phyloP scores from a whole-genome alignment of 2,329 filamentous ascomycete genomes.

The Zymoseptoria crescenta region DNA sequence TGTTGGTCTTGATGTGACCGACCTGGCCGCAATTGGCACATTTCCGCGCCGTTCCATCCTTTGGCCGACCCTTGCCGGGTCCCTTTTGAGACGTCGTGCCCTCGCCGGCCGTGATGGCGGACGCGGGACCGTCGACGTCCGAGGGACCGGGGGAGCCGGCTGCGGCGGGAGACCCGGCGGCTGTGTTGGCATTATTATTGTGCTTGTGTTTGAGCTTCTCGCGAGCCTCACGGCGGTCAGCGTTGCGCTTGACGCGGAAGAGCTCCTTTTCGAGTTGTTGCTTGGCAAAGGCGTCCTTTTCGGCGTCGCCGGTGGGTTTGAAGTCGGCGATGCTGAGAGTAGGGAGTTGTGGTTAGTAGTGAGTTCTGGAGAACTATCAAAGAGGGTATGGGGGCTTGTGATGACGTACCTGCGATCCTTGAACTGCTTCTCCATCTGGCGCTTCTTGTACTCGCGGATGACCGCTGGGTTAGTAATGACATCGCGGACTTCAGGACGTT shows the following conservation, averaged over 20 bases:
- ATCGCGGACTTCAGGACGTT: slow-evolving; percentile 16
- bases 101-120: slow-evolving; percentile 14
- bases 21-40: slow-evolving; percentile 96
- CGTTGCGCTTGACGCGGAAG: slow-evolving; percentile 79
- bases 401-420: slow-evolving; percentile 57
- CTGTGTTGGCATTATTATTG: slow-evolving; percentile 34
- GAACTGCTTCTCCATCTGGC: slow-evolving; percentile 62
- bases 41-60: slow-evolving; percentile 67
- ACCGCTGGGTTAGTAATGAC: slow-evolving; percentile 61
- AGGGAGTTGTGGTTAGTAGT: neutral
- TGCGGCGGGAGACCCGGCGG: slow-evolving; percentile 38
- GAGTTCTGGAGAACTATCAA: slow-evolving; percentile 17
- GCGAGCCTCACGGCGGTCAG: slow-evolving; percentile 78
- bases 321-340: slow-evolving; percentile 48
- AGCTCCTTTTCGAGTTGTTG: slow-evolving; percentile 64
- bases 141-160: slow-evolving; percentile 36
- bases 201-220: slow-evolving; percentile 68
- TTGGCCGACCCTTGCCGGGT: slow-evolving; percentile 42
- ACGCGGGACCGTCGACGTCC: slow-evolving; percentile 39
- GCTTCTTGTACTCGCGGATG: slow-evolving; percentile 79
- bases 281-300: slow-evolving; percentile 53
- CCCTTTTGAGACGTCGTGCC: slow-evolving; percentile 19
- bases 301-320: slow-evolving; percentile 58
- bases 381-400: neutral
- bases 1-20: slow-evolving; percentile 98